Evolutionary conservation across 1,284 basidiomycete genomes (phyloP).

Genomic region (Sphaerobolus stellatus): DNA sequence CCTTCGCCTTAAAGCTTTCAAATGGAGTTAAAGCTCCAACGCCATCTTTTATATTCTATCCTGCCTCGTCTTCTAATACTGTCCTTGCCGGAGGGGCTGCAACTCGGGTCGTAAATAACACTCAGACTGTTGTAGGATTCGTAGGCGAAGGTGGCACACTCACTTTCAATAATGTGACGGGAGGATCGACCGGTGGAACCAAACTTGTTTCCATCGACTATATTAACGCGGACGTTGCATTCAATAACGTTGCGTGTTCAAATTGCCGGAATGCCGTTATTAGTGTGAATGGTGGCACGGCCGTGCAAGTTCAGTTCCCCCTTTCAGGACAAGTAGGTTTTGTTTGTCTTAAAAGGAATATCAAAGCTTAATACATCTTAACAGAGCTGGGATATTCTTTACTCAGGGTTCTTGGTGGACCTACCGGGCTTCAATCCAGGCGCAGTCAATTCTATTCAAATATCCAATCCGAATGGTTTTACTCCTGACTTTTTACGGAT

Average conservation of each 20-base stretch:
- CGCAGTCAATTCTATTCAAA: conserved; percentile 41
- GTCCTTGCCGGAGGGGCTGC: conserved; percentile 41
- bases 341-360: conserved; percentile 6
- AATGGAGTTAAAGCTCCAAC: conserved; percentile 25
- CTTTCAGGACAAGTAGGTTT: conserved; percentile 45
- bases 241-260: conserved; percentile 44
- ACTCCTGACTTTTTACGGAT: conserved; percentile 44
- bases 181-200: conserved; percentile 41
- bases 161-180: conserved; percentile 43
- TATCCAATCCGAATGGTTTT: conserved; percentile 37
- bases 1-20: conserved; percentile 41
- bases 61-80: conserved; percentile 36
- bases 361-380: conserved; percentile 8
- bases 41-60: conserved; percentile 41
- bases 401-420: conserved; percentile 40
- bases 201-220: conserved; percentile 47
- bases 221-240: conserved; percentile 46
- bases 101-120: conserved; percentile 38
- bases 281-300: conserved; percentile 45
- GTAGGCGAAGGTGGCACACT: conserved; percentile 45
- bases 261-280: conserved; percentile 48
- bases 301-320: conserved; percentile 46
- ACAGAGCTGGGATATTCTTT: conserved; percentile 45
- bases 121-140: conserved; percentile 42
- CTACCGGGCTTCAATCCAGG: conserved; percentile 43